A percentile compares a stretch with the other conserved stretches of the same genome.
Evolutionary conservation across 345 rosid species (phyloP).

Genomic region (Eutrema yunnanense): DNA sequence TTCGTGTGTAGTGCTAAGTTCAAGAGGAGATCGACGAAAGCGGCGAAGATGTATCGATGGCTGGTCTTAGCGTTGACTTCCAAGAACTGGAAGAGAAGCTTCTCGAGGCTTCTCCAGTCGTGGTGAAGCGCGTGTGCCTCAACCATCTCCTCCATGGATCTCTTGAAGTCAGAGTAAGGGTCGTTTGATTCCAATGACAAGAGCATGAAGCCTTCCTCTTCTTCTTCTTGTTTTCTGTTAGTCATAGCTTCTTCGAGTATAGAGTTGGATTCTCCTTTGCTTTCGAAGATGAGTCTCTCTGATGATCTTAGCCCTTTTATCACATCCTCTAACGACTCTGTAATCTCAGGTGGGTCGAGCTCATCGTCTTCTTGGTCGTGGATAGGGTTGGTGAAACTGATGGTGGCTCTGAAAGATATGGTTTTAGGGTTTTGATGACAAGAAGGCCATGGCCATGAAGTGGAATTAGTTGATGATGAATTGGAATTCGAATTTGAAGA

Average conservation of each 20-base stretch:
- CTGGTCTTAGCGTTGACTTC: constrained; percentile 58
- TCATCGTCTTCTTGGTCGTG: constrained; percentile 18
- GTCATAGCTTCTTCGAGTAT: constrained; percentile 40
- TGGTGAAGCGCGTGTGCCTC: constrained; percentile 51
- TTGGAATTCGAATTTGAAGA: constrained; percentile 16
- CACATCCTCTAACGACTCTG: constrained; percentile 41
- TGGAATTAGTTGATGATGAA: constrained; percentile 32
- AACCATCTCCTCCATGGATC: constrained; percentile 95
- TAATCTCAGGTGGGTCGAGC: constrained; percentile 32
- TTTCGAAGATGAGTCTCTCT: constrained; percentile 63
- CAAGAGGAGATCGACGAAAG: constrained; percentile 72
- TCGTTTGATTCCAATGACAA: constrained; percentile 67
- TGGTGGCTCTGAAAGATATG: constrained; percentile 50
- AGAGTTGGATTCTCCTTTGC: constrained; percentile 61
- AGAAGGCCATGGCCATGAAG: constrained; percentile 82
- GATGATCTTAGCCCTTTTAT: constrained; percentile 46
- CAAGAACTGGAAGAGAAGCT: constrained; percentile 64
- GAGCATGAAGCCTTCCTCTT: constrained; percentile 37
- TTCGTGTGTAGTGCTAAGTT: constrained; percentile 24
- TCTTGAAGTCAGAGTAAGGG: constrained; percentile 68
- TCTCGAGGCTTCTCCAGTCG: constrained; percentile 64
- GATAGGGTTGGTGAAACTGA: constrained; percentile 22
- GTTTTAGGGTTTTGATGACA: constrained; percentile 76
- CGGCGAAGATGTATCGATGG: constrained; percentile 64
- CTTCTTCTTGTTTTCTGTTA: background rate